These are phyloP conservation scores for Pseudozyma sp. DNA, from an alignment of 1,284 basidiomycete species.

Conservation along the genomic window DNA sequence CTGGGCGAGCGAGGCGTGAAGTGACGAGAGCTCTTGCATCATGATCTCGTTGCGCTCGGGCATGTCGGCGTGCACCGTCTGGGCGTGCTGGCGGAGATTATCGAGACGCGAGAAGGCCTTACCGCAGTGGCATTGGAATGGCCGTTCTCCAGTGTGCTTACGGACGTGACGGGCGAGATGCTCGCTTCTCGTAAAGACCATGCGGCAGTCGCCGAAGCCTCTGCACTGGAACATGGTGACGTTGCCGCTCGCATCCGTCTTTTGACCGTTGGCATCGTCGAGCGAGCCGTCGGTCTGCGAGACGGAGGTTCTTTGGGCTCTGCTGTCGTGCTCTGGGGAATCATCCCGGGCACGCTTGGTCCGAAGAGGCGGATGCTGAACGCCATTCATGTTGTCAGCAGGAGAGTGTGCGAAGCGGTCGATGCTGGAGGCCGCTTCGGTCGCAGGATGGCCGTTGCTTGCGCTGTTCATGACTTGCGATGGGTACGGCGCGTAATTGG, in stretches of 20 bases:
- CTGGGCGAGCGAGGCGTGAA: constrained; percentile 81
- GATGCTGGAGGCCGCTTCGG: constrained; percentile 1
- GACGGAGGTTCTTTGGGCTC: neutral
- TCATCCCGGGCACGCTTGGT: constrained; percentile 28
- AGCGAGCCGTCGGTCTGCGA: constrained; percentile 8
- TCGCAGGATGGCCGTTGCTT: constrained; percentile 11
- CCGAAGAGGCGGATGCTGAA: constrained; percentile 14
- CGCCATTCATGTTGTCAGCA: neutral
- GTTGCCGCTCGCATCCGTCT: constrained; percentile 65
- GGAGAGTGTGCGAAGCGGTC: constrained; percentile 12
- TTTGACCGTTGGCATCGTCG: constrained; percentile 19
- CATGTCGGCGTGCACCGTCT: constrained; percentile 93
- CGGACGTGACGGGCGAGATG: constrained; percentile 94
- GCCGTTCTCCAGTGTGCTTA: constrained; percentile 96
- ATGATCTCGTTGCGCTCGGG: constrained; percentile 85
- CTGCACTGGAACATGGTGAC: constrained; percentile 94
- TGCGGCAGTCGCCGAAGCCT: constrained; percentile 92
- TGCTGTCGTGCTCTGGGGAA: constrained; percentile 21
- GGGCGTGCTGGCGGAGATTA: constrained; percentile 94
- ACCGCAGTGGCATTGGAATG: constrained; percentile 90
- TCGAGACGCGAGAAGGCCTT: constrained; percentile 96
- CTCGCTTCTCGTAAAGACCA: constrained; percentile 94
- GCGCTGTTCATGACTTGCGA: constrained; percentile 12
- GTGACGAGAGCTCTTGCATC: constrained; percentile 86
- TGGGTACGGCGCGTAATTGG: constrained; percentile 20